Base-by-base conservation (phyloP, 805 yeast species). In the Pichia phayaonensis region DNA sequence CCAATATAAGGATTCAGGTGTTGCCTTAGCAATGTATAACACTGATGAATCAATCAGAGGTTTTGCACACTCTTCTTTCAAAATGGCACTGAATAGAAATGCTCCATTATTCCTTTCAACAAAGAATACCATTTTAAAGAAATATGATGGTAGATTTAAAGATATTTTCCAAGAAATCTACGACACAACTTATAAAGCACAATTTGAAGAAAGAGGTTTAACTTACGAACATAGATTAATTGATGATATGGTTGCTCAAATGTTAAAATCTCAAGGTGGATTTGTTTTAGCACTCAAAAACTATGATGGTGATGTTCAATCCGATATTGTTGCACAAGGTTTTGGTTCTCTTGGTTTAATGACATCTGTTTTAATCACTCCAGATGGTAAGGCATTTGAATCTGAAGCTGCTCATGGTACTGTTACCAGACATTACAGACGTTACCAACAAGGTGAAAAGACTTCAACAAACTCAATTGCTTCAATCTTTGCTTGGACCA, bases 381-480 rank as follows among this genome's bases (percentile, higher is more conserved):
- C 92, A 47, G 92, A 86, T 69, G 94, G 94, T 41, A 83, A 84
- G 65, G 80, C 90, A n/a, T 86, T 83, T 59, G 94, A 86, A 72
- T 75, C 86, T 53, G 94, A 86, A 67, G 92, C 92, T 53, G 94
- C 94, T 34, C 94, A 86, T 62, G 94, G 94, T 60, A 86, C 94
- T 18, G 94, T 86, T 55, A 86, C 94, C 31, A 82, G 94, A 77
- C 94, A 86, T 64, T 86, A 73, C 72, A 83, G 92, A 77, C 86
- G 80, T 67, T 81, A 83, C 60, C 92, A 86, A 69, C 80, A 80
- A 62, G 92, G 92, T 55, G 82, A 84, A 64, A 88, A 84, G 65
- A 86, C 94, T 10, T 84, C 90, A 5, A 86, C 94, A 49, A 86
- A 86, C 70, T 85, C 94, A 8, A 86, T 86, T 67, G 94, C 94